Evolutionary conservation across 768 basidiomycete species (phyloP).

Genomic region (Kwoniella europaea): DNA sequence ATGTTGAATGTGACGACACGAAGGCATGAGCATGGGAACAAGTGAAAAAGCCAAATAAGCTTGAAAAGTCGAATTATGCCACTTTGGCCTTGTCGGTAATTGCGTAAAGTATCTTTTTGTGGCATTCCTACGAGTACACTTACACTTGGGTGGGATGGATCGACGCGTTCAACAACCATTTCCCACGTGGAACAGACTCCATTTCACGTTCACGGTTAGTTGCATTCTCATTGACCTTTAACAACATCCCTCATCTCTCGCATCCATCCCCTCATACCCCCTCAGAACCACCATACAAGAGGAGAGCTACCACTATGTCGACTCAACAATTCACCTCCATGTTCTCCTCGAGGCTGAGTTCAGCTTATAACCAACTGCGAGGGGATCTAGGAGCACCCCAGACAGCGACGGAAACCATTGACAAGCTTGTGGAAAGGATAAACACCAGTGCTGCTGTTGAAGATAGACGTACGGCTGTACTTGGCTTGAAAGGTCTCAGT

Average conservation of each 20-base stretch:
- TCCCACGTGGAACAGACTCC: constrained; percentile 1
- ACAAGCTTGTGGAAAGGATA: constrained; percentile 83
- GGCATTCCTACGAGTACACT: not conserved
- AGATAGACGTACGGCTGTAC: constrained; percentile 89
- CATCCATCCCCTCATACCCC: not conserved
- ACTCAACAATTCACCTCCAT: constrained; percentile 38
- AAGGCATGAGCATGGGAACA: not conserved
- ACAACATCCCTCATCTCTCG: not conserved
- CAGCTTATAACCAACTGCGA: constrained; percentile 56
- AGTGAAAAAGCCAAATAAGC: not conserved
- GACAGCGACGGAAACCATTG: constrained; percentile 81
- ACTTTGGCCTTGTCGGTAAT: not conserved
- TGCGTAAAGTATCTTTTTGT: not conserved
- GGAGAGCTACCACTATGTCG: constrained; percentile 3
- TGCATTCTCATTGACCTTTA: too few relatives aligned
- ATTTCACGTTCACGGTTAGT: not conserved
- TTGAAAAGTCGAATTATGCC: not conserved
- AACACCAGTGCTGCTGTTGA: constrained; percentile 87
- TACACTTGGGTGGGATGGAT: too few relatives aligned
- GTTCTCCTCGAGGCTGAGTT: constrained; percentile 51
- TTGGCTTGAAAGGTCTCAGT: constrained; percentile 87
- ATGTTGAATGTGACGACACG: too few relatives aligned
- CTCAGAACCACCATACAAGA: not conserved
- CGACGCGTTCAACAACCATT: constrained; percentile 3
- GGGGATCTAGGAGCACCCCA: constrained; percentile 66